phyloP scores from a whole-genome alignment of 805 yeast genomes.

The Teunomyces lycoperdinae region DNA sequence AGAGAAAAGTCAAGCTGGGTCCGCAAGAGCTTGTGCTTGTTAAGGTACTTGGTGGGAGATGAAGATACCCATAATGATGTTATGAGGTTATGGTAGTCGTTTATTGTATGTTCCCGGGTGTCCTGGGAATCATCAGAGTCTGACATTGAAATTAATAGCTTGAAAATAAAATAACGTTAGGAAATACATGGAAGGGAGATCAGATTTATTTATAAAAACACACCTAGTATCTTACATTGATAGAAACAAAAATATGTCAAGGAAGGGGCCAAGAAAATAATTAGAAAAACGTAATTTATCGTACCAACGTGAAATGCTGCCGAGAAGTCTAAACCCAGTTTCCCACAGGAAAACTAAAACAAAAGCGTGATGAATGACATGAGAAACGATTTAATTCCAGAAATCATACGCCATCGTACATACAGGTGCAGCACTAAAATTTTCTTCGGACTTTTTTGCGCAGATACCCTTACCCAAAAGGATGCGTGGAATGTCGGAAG shows the following conservation, averaged over 20 bases:
- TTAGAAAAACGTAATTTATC: constrained; percentile 2
- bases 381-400: not conserved
- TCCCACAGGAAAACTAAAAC: not conserved
- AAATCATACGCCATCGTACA: constrained; percentile 1
- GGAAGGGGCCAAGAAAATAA: constrained; percentile 2
- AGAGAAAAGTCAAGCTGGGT: constrained; percentile 26
- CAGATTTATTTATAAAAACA: constrained; percentile 6
- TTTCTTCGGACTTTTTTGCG: not conserved
- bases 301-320: constrained; percentile 4
- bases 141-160: constrained; percentile 9
- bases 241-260: constrained; percentile 1
- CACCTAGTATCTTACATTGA: not conserved
- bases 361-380: constrained; percentile 1
- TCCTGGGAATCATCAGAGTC: constrained; percentile 17
- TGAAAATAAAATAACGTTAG: not conserved
- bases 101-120: constrained; percentile 12
- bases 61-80: constrained; percentile 15
- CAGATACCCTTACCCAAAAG: not conserved
- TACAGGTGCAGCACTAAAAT: constrained; percentile 3
- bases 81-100: constrained; percentile 19
- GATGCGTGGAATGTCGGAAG: not conserved
- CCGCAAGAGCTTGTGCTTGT: constrained; percentile 19
- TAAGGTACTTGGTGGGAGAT: constrained; percentile 11
- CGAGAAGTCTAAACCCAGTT: not conserved
- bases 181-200: not conserved